Evolutionary conservation across 108 stramenopile genomes (phyloP).

Genomic region (Nitzschia sp.): DNA sequence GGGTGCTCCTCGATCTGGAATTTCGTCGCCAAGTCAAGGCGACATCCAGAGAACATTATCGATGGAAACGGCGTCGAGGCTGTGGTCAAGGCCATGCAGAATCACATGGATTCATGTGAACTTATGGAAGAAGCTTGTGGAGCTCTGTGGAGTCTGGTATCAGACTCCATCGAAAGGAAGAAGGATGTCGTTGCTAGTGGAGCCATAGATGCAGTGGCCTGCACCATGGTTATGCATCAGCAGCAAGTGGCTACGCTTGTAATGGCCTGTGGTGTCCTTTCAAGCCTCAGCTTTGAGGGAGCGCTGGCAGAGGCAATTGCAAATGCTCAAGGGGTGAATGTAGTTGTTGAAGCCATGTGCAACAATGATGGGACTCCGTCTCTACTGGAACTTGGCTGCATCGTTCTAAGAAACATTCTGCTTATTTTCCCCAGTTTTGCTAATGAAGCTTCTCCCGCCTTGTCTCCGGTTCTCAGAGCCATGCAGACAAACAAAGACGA

Average conservation of each 20-base stretch:
- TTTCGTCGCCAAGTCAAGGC: slow-evolving; percentile 17
- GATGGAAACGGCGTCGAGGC: slow-evolving; percentile 18
- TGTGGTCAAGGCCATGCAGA: slow-evolving; percentile 55
- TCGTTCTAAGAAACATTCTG: slow-evolving; percentile 45
- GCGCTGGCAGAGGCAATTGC: slow-evolving; percentile 42
- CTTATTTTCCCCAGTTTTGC: slow-evolving; percentile 24
- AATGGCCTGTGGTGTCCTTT: slow-evolving; percentile 50
- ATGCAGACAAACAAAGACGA: slow-evolving; percentile 42
- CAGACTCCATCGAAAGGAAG: slow-evolving; percentile 38
- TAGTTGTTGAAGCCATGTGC: slow-evolving; percentile 53
- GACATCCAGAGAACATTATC: slow-evolving; percentile 14
- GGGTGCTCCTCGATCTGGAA: slow-evolving; percentile 39
- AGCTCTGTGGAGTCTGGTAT: slow-evolving; percentile 37
- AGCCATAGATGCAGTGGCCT: slow-evolving; percentile 52
- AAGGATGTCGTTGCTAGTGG: slow-evolving; percentile 39
- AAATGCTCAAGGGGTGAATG: slow-evolving; percentile 45
- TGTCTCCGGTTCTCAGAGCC: slow-evolving; percentile 40
- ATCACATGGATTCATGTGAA: slow-evolving; percentile 43
- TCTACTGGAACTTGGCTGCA: slow-evolving; percentile 42
- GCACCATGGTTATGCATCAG: slow-evolving; percentile 53
- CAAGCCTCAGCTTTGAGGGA: slow-evolving; percentile 33
- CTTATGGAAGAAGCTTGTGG: slow-evolving; percentile 54
- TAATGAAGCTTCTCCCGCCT: slow-evolving; percentile 33
- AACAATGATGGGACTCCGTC: slow-evolving; percentile 33
- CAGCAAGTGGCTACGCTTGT: slow-evolving; percentile 37